phyloP scores from a whole-genome alignment of 1,139 yeast genomes.

The Entelexis sorbosivorans region DNA sequence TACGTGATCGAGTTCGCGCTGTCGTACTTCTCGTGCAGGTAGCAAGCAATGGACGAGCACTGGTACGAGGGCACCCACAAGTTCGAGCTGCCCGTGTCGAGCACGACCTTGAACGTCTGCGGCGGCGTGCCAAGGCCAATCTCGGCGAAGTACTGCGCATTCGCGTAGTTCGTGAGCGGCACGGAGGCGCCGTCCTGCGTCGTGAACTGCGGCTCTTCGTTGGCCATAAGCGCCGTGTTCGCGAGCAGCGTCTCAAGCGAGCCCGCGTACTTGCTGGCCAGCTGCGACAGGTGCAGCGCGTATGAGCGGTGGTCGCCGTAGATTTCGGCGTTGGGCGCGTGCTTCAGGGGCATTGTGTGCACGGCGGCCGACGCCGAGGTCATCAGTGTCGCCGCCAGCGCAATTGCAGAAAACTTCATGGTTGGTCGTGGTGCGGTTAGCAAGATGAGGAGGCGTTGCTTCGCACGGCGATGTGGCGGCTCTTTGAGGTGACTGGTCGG shows the following conservation, averaged over 20 bases:
- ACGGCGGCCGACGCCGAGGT: slow-evolving; percentile 35
- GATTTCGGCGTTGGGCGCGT: slow-evolving; percentile 17
- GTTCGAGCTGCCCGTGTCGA: slow-evolving; percentile 94
- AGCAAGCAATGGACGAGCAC: slow-evolving; percentile 90
- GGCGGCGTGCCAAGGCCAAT: slow-evolving; percentile 85
- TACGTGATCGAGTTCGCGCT: slow-evolving; percentile 69
- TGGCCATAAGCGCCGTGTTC: slow-evolving; percentile 10
- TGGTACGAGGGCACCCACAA: slow-evolving; percentile 90
- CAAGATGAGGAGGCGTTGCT: not conserved
- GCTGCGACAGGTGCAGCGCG: slow-evolving; percentile 21
- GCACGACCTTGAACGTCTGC: slow-evolving; percentile 61
- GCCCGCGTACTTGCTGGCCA: slow-evolving; percentile 23
- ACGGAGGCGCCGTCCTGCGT: slow-evolving; percentile 36
- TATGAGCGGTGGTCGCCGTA: slow-evolving; percentile 20
- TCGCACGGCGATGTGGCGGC: not conserved
- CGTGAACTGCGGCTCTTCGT: slow-evolving; percentile 18
- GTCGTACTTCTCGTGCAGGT: slow-evolving; percentile 80
- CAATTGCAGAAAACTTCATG: slow-evolving; percentile 17
- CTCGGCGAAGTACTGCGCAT: slow-evolving; percentile 91
- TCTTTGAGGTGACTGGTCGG: not conserved
- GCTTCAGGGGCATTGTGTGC: slow-evolving; percentile 20
- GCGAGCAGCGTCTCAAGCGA: slow-evolving; percentile 10
- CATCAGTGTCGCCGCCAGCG: slow-evolving; percentile 47
- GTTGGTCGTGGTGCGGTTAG: not conserved
- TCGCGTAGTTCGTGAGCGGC: slow-evolving; percentile 82